Evolutionary conservation across 2,329 filamentous ascomycete species (phyloP).

Genomic region (Sporothrix mexicana): DNA sequence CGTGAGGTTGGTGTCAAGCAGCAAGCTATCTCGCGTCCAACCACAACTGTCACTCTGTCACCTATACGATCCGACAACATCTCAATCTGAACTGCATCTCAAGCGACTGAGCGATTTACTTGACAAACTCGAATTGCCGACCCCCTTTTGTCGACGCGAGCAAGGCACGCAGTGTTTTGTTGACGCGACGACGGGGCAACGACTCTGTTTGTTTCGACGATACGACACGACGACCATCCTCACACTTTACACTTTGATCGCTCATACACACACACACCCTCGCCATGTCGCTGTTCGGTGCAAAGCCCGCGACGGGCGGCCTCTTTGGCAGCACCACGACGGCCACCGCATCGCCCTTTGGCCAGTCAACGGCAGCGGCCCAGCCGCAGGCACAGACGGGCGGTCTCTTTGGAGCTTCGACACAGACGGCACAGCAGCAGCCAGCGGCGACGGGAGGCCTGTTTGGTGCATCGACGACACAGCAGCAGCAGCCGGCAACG

Average conservation of each 20-base stretch:
- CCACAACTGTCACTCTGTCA: too few species aligned
- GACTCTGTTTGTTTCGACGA: background rate
- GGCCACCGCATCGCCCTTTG: slow-evolving; percentile 29
- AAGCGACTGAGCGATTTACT: background rate
- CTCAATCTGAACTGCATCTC: slow-evolving; percentile 3
- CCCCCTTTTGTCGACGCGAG: background rate
- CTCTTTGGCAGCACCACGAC: slow-evolving; percentile 32
- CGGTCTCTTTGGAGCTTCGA: slow-evolving; percentile 39
- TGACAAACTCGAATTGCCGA: background rate
- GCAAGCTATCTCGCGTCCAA: slow-evolving; percentile 12
- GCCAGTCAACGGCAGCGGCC: slow-evolving; percentile 40
- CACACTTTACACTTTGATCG: too few species aligned
- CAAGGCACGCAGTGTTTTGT: background rate
- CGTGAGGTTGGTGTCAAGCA: background rate
- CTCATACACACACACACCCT: background rate
- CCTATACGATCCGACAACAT: background rate
- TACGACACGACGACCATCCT: slow-evolving; percentile 7
- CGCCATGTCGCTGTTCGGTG: slow-evolving; percentile 39
- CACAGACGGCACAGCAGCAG: slow-evolving; percentile 30
- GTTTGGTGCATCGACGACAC: slow-evolving; percentile 30
- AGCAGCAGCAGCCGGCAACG: slow-evolving; percentile 27
- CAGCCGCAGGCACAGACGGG: slow-evolving; percentile 37
- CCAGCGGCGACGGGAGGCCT: slow-evolving; percentile 25
- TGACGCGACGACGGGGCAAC: slow-evolving; percentile 20
- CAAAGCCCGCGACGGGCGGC: slow-evolving; percentile 34